phyloP scores from a whole-genome alignment of 2,329 filamentous ascomycete genomes.

The Clarireedia paspali region DNA sequence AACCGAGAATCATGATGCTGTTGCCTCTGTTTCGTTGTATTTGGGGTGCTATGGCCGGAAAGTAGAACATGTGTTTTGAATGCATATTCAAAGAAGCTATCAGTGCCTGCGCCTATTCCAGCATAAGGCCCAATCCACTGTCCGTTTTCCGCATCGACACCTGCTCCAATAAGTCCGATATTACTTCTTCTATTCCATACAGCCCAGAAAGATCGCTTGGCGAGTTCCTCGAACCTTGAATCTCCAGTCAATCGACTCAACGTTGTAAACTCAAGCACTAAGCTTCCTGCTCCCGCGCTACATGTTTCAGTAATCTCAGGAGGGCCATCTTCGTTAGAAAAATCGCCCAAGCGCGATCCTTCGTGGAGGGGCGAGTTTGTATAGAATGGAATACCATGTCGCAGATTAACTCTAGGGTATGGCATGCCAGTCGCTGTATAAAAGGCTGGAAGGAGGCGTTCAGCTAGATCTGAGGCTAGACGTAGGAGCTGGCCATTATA shows the following conservation, averaged over 20 bases:
- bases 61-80: conserved; percentile 89
- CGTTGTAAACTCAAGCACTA: conserved; percentile 88
- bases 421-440: conserved; percentile 86
- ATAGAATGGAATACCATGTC: conserved; percentile 88
- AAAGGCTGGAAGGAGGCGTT: conserved; percentile 83
- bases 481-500: conserved; percentile 88
- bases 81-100: conserved; percentile 98
- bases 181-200: conserved; percentile 86
- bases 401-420: conserved; percentile 88
- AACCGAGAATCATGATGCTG: conserved; percentile 36
- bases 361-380: conserved; percentile 72
- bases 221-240: conserved; percentile 76
- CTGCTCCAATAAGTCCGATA: conserved; percentile 81
- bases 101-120: conserved; percentile 93
- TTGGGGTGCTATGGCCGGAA: conserved; percentile 61
- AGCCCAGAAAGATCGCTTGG: conserved; percentile 91
- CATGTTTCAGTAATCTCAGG: conserved; percentile 89
- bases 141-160: conserved; percentile 85
- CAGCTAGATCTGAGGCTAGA: conserved; percentile 78
- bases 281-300: conserved; percentile 89
- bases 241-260: conserved; percentile 84
- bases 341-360: conserved; percentile 38
- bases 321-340: conserved; percentile 24
- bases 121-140: conserved; percentile 82
- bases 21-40: conserved; percentile 31